These are phyloP conservation scores for Apocynum venetum DNA, from an alignment of 257 asterid genomes.

Conservation along the genomic window DNA sequence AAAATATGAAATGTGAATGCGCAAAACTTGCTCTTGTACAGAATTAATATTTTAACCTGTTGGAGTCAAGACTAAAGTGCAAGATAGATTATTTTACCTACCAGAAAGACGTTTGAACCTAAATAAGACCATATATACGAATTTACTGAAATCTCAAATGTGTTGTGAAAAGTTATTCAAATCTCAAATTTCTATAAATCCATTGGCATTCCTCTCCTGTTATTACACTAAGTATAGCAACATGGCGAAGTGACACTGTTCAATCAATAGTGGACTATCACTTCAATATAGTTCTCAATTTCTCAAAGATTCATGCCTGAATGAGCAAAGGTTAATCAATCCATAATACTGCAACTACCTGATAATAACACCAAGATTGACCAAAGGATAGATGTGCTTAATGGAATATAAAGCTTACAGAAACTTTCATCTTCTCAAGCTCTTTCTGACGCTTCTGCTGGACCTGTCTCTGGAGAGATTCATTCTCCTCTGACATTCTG, in stretches of 20 bases:
- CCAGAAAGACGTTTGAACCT: neutral
- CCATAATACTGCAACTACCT: neutral
- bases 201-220: neutral
- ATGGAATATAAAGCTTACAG: slow-evolving; percentile 40
- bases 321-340: neutral
- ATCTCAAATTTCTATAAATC: neutral
- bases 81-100: neutral
- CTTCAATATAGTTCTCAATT: neutral
- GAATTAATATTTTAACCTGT: neutral
- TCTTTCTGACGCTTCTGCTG: slow-evolving; percentile 64
- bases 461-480: slow-evolving; percentile 63
- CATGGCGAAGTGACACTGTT: neutral
- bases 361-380: neutral
- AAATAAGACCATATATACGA: neutral
- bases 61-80: slow-evolving; percentile 3
- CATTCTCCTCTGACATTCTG: slow-evolving; percentile 57
- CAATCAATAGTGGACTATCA: neutral
- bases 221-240: neutral
- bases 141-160: neutral
- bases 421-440: slow-evolving; percentile 44
- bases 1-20: neutral
- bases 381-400: neutral
- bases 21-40: neutral
- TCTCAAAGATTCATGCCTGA: slow-evolving; percentile 3
- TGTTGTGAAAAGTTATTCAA: neutral